Conservation (phyloP, 768 basidiomycete genomes). For the Macrolepiota fuliginosa region DNA sequence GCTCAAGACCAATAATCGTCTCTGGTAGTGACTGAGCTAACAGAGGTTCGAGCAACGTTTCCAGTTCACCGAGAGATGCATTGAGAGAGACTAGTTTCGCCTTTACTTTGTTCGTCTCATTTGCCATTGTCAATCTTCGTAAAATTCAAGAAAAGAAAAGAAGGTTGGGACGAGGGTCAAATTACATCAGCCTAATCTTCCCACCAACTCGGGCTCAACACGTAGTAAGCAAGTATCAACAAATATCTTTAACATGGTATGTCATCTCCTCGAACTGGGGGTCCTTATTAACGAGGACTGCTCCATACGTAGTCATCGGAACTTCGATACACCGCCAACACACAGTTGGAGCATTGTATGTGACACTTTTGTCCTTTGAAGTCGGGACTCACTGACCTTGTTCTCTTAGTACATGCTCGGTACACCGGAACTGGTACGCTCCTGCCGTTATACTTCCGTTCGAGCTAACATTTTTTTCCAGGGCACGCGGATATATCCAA, state of each 20-base stretch:
- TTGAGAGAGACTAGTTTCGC: conserved; percentile 47
- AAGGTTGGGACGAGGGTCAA: background rate
- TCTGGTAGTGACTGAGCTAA: conserved; percentile 68
- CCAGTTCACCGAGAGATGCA: conserved; percentile 66
- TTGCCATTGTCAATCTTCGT: conserved; percentile 32
- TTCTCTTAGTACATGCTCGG: conserved; percentile 78
- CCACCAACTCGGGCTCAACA: background rate
- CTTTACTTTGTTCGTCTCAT: conserved; percentile 44
- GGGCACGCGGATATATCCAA: conserved; percentile 97
- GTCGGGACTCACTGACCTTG: conserved; percentile 13
- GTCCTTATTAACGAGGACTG: background rate
- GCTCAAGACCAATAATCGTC: conserved; percentile 59
- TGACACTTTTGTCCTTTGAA: conserved; percentile 16
- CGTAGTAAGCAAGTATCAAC: conserved; percentile 31
- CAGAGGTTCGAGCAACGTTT: conserved; percentile 62
- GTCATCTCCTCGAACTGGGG: conserved; percentile 25
- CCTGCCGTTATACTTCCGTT: conserved; percentile 2
- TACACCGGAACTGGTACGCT: conserved; percentile 91
- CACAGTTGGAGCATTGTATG: conserved; percentile 92
- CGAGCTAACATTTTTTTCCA: conserved; percentile 26
- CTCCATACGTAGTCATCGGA: conserved; percentile 69
- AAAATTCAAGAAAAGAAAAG: background rate
- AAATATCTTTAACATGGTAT: conserved; percentile 38
- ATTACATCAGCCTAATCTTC: background rate
- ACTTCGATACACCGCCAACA: conserved; percentile 93